Evolutionary conservation across 73 alveolate species (phyloP).

Genomic region (Symbiodinium pilosum): DNA sequence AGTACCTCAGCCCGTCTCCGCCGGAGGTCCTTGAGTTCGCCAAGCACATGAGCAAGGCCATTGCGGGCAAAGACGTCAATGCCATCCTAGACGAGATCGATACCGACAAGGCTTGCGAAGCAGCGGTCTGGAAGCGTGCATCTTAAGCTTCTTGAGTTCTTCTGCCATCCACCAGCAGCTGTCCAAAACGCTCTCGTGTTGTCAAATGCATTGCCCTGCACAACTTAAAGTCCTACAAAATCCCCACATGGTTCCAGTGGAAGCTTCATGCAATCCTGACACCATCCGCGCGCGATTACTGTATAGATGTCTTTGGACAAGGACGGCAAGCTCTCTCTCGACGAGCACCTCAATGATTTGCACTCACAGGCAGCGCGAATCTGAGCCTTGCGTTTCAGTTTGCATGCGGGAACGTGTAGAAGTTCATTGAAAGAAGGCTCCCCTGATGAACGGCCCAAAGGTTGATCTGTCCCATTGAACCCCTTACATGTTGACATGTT

Average conservation of each 20-base stretch:
- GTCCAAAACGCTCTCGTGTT: too few species aligned
- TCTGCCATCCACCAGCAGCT: background rate
- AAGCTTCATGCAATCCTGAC: too few species aligned
- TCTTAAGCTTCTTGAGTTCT: background rate
- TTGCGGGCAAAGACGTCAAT: conserved; percentile 78
- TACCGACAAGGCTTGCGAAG: conserved; percentile 75
- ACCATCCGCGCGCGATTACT: too few species aligned
- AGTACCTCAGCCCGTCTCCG: too few species aligned
- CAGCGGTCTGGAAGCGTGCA: background rate
- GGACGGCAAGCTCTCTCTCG: conserved; percentile 61
- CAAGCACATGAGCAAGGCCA: conserved; percentile 83
- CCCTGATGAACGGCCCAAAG: too few species aligned
- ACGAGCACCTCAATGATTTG: conserved; percentile 70
- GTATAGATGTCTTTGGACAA: too few species aligned
- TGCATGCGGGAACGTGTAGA: background rate
- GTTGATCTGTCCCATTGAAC: too few species aligned
- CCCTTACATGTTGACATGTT: too few species aligned
- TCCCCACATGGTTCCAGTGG: background rate
- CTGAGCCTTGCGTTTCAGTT: background rate
- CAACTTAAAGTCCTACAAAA: background rate
- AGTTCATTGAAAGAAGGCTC: too few species aligned
- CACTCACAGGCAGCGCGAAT: background rate
- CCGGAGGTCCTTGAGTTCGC: conserved; percentile 72
- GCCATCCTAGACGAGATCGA: conserved; percentile 71
- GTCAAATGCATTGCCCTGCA: background rate